Conservation (phyloP, 345 rosid genomes). For the Passiflora organensis region DNA sequence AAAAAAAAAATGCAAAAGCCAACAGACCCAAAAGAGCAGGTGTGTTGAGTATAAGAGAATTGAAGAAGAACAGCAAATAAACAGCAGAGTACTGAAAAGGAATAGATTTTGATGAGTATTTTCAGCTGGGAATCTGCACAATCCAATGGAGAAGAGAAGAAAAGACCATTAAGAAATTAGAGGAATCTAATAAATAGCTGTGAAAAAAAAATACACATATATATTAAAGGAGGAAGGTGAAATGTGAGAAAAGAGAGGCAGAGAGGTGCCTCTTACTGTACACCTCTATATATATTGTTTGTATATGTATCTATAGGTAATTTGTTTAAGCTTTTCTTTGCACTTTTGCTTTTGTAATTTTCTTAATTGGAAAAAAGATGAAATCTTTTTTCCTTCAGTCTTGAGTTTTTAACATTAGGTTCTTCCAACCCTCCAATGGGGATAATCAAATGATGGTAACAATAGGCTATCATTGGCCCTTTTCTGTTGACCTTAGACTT, state of each 20-base stretch:
- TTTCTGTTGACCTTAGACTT: slow-evolving; percentile 46
- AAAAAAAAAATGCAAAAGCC: slow-evolving; percentile 30
- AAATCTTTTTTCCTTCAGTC: background rate
- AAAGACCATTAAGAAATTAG: slow-evolving; percentile 17
- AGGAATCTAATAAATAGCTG: slow-evolving; percentile 73
- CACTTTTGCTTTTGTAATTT: slow-evolving; percentile 7
- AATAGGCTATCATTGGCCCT: slow-evolving; percentile 32
- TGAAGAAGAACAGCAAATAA: slow-evolving; percentile 3
- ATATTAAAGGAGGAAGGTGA: slow-evolving; percentile 36
- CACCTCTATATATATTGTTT: slow-evolving; percentile 11
- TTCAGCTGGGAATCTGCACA: slow-evolving; percentile 47
- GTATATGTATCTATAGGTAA: slow-evolving; percentile 25
- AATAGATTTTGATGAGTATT: slow-evolving; percentile 29
- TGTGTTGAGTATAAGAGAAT: background rate
- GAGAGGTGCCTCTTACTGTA: background rate
- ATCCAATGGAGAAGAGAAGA: slow-evolving; percentile 52
- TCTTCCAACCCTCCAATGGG: background rate
- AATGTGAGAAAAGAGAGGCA: slow-evolving; percentile 3
- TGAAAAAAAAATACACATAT: slow-evolving; percentile 33
- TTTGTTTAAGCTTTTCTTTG: slow-evolving; percentile 23
- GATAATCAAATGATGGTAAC: slow-evolving; percentile 4
- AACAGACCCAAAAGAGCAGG: slow-evolving; percentile 14
- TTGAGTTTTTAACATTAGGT: too few relatives aligned
- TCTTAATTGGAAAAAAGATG: background rate
- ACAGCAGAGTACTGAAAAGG: slow-evolving; percentile 14